Conservation (phyloP, 495 filamentous ascomycete species). For the Penicillium steckii region DNA sequence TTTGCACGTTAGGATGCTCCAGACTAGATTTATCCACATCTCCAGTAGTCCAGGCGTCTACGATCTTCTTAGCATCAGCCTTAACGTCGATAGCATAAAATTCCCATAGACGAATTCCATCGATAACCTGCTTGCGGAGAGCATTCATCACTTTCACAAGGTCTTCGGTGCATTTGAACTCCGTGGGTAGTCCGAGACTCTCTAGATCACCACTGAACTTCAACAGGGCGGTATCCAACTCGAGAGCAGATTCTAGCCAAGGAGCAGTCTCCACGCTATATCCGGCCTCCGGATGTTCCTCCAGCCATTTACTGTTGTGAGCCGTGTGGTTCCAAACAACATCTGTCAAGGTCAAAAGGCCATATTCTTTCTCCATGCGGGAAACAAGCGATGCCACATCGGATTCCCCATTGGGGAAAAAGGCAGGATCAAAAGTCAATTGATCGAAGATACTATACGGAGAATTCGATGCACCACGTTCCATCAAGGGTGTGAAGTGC, state of each 20-base stretch:
- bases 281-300: conserved; percentile 92
- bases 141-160: conserved; percentile 81
- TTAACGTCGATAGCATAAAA: conserved; percentile 85
- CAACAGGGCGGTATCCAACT: conserved; percentile 81
- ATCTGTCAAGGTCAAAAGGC: conserved; percentile 86
- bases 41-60: conserved; percentile 68
- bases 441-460: conserved; percentile 97
- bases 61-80: conserved; percentile 61
- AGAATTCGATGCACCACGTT: conserved; percentile 86
- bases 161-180: conserved; percentile 67
- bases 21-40: conserved; percentile 42
- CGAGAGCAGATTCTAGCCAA: conserved; percentile 84
- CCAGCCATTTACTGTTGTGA: conserved; percentile 89
- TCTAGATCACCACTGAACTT: conserved; percentile 70
- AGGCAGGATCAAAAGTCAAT: conserved; percentile 74
- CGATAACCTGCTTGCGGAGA: conserved; percentile 76
- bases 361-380: conserved; percentile 81
- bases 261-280: conserved; percentile 94
- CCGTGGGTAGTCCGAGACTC: conserved; percentile 68
- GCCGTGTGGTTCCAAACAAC: conserved; percentile 99
- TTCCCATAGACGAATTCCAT: conserved; percentile 80
- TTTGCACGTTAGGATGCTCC: conserved; percentile 36
- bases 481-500: conserved; percentile 93
- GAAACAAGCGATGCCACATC: conserved; percentile 75
- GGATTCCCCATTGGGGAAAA: conserved; percentile 83